Conservation (phyloP, 805 yeast species). For the Ogataea kodamae region DNA sequence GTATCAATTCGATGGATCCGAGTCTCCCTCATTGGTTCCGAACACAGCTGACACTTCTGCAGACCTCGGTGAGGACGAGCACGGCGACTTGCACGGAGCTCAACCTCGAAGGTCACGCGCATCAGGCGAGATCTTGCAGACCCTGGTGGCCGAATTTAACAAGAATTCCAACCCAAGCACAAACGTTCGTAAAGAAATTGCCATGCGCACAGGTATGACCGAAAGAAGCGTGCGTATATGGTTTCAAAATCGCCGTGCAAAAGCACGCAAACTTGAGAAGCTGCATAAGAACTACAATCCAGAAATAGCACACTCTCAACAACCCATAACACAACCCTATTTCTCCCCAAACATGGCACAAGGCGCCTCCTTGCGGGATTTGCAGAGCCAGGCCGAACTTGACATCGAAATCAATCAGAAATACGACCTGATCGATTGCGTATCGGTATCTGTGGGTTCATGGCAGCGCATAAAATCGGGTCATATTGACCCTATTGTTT, state of each 20-base stretch:
- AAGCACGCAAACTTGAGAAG: slow-evolving; percentile 63
- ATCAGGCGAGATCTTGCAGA: slow-evolving; percentile 67
- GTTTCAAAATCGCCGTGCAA: slow-evolving; percentile 89
- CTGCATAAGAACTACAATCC: slow-evolving; percentile 29
- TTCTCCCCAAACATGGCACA: background rate
- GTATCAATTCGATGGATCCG: slow-evolving; percentile 3
- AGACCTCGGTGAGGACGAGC: slow-evolving; percentile 3
- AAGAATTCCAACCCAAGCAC: slow-evolving; percentile 74
- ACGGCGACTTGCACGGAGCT: slow-evolving; percentile 10
- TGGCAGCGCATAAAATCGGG: slow-evolving; percentile 81
- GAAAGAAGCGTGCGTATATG: slow-evolving; percentile 88
- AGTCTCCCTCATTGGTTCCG: slow-evolving; percentile 1
- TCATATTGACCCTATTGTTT: slow-evolving; percentile 36
- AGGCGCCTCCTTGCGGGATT: slow-evolving; percentile 19
- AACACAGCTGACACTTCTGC: slow-evolving; percentile 4
- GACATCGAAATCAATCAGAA: slow-evolving; percentile 61
- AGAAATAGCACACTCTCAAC: slow-evolving; percentile 1
- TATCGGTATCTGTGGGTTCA: slow-evolving; percentile 67
- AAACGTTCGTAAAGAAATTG: slow-evolving; percentile 62
- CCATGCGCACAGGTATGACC: slow-evolving; percentile 72
- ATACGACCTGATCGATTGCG: slow-evolving; percentile 63
- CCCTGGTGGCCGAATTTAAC: slow-evolving; percentile 64
- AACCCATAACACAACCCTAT: slow-evolving; percentile 1
- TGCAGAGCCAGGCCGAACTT: slow-evolving; percentile 26
- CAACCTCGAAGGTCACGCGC: slow-evolving; percentile 35